phyloP scores from a whole-genome alignment of 805 yeast species.

The Candida khao-thaluensis region DNA sequence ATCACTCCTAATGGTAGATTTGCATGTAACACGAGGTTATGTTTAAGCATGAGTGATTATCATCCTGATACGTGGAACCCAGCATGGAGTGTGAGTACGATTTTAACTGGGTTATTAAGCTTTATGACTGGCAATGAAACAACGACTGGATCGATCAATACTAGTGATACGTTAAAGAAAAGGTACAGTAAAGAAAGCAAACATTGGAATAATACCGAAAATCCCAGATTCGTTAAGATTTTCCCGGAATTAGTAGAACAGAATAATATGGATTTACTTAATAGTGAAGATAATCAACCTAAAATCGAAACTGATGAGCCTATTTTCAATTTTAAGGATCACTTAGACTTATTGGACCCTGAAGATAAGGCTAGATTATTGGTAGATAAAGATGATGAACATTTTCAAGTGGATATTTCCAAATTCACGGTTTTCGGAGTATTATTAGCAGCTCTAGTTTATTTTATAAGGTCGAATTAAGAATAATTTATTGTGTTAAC shows the following conservation, averaged over 20 bases:
- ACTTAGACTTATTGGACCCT: constrained; percentile 52
- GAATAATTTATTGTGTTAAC: too few species aligned
- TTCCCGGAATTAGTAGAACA: constrained; percentile 67
- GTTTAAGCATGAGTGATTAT: constrained; percentile 90
- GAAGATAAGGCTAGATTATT: constrained; percentile 60
- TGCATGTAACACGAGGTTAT: constrained; percentile 73
- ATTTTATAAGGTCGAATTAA: constrained; percentile 1
- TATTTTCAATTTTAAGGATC: constrained; percentile 20
- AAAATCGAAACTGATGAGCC: constrained; percentile 16
- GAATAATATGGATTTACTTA: constrained; percentile 35
- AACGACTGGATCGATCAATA: constrained; percentile 77
- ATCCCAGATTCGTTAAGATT: constrained; percentile 55
- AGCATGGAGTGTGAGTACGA: constrained; percentile 91
- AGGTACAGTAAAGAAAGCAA: constrained; percentile 59
- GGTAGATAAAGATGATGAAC: constrained; percentile 17
- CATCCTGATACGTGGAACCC: constrained; percentile 97
- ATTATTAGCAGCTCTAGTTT: constrained; percentile 29
- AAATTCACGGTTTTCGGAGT: constrained; percentile 26
- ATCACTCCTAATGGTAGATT: constrained; percentile 89
- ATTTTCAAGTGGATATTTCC: constrained; percentile 14
- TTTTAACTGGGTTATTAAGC: constrained; percentile 80
- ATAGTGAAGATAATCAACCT: constrained; percentile 17
- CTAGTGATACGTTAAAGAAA: constrained; percentile 58
- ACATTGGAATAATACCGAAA: constrained; percentile 56
- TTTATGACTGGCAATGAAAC: constrained; percentile 88